Evolutionary conservation across 805 yeast species (phyloP), one percentile per base, ranked within the genome.

Genomic region (Ascoidea rubescens): DNA sequence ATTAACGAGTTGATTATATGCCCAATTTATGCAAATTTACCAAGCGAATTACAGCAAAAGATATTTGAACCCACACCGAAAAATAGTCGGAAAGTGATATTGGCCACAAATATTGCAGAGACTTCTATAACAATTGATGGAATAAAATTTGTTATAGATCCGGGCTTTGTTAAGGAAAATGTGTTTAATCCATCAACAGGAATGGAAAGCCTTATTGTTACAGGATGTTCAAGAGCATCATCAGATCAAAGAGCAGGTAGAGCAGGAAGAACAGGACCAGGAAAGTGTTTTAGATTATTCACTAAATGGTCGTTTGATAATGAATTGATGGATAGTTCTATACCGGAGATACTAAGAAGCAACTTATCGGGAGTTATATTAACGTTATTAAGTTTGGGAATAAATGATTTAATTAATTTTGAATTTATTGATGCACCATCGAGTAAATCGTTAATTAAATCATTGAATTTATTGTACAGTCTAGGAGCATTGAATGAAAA

Each of bases 191-290:
- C 97, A 1, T 68, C 84, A 28, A 81, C 88, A 5, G 90, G 97
- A 14, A 90, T 91, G 80, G 95, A 89, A 54, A 82, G 90, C 42
- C 72, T 93, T 54, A 79, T 84, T 48, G 89, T 93, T 5, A 79
- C 83, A 14, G 95, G 96, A 0, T 88, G 95, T 56, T 90, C 98
- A 0, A 82, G 82, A 61, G 99, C 99, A 0, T 89, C 96, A 47
- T 97, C 96, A 0, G 90, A 88, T 60, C 99, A 93, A 68, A 74
- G 99, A 61, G 90, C 96, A 1, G 99, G 99, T 63, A 80, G 99
- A 71, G 99, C 98, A 5, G 99, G 99, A 46, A 82, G 99, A 71
- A 89, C 95, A 5, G 90, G 96, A 1, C 96, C 98, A 0, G 99
- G 99, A 16, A 87, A 87, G 63, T 93, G 98, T 67, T 93, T 84